Evolutionary conservation across 2,329 filamentous ascomycete genomes (phyloP).

Genomic region (Fusarium annulatum): DNA sequence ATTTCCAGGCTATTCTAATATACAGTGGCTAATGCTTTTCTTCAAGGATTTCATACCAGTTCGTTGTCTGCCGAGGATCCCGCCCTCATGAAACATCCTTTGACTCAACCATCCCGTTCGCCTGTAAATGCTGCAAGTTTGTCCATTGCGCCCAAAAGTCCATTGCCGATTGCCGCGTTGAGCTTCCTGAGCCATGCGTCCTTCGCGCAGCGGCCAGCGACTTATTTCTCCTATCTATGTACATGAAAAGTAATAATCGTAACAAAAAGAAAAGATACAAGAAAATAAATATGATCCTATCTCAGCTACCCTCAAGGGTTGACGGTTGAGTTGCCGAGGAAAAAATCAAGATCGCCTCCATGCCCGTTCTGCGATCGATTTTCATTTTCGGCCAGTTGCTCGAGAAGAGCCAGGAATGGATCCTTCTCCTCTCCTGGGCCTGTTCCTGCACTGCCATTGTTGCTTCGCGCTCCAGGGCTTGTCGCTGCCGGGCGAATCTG

Average conservation of each 20-base stretch:
- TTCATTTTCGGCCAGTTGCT: conserved; percentile 87
- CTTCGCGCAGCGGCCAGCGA: conserved; percentile 3
- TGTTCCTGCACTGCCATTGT: conserved; percentile 61
- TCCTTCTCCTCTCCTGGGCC: conserved; percentile 75
- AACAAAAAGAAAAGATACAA: background rate
- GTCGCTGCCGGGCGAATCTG: conserved; percentile 38
- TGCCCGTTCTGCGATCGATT: conserved; percentile 68
- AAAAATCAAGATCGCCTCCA: conserved; percentile 82
- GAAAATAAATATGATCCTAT: background rate
- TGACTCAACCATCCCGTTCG: conserved; percentile 18
- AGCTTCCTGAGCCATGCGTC: conserved; percentile 2
- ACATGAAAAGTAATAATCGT: background rate
- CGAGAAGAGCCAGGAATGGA: conserved; percentile 80
- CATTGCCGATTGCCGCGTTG: background rate
- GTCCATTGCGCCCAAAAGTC: conserved; percentile 17
- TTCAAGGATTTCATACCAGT: conserved; percentile 18
- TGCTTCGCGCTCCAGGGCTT: conserved; percentile 62
- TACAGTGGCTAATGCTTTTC: conserved; percentile 28
- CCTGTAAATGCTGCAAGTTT: conserved; percentile 37
- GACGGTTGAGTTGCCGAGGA: conserved; percentile 58
- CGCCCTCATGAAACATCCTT: conserved; percentile 22
- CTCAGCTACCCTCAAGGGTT: conserved; percentile 17
- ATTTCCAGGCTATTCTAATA: conserved; percentile 15
- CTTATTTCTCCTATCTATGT: conserved; percentile 1
- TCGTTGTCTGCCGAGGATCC: conserved; percentile 28